Conservation (phyloP, 257 asterid genomes). For the Forsythia suspensa region DNA sequence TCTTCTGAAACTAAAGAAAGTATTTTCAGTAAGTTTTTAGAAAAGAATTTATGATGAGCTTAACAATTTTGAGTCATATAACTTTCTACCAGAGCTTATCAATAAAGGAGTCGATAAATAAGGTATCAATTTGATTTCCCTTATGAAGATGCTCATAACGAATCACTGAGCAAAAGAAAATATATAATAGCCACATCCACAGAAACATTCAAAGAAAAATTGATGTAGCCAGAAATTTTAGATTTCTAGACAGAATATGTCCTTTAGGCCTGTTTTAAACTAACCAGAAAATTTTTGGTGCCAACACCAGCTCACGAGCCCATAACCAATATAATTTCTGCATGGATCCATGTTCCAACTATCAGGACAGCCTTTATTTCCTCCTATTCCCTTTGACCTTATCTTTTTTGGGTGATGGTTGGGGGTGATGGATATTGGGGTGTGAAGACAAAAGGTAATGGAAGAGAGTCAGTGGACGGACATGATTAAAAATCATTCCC, state of each 20-base stretch:
- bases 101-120: background rate
- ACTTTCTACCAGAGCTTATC: background rate
- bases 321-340: background rate
- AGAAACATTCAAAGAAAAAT: background rate
- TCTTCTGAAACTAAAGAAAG: constrained; percentile 43
- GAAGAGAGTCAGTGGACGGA: too few species aligned
- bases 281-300: background rate
- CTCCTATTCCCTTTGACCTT: too few species aligned
- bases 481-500: too few species aligned
- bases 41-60: constrained; percentile 5
- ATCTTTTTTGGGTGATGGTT: too few species aligned
- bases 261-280: background rate
- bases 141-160: background rate
- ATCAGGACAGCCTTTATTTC: too few species aligned
- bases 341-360: background rate
- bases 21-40: constrained; percentile 11
- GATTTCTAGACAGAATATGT: background rate
- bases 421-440: too few species aligned
- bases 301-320: background rate
- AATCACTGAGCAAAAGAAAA: background rate
- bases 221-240: background rate
- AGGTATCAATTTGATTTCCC: background rate
- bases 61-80: background rate
- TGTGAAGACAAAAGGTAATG: too few species aligned
- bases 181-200: background rate